Percentiles rank a stretch among this genome's conserved stretches.
These are phyloP conservation scores for Thalassia testudinum DNA, from an alignment of 116 monocot genomes.

Conservation along the genomic window DNA sequence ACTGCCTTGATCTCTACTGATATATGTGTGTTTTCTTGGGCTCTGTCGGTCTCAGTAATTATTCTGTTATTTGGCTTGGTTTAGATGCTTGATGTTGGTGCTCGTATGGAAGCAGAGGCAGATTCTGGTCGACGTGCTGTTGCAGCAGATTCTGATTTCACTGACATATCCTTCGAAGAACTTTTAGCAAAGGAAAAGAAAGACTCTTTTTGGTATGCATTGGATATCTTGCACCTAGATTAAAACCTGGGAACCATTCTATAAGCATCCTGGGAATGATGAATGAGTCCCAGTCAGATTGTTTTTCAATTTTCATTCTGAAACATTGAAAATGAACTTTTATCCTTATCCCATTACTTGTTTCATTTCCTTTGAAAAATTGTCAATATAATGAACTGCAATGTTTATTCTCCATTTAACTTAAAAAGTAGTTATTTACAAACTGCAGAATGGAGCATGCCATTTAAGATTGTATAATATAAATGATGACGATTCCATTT, in stretches of 20 bases:
- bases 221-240: neutral
- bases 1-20: neutral
- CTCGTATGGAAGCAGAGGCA: slow-evolving; percentile 25
- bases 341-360: too few species aligned
- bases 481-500: too few species aligned
- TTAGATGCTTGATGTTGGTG: slow-evolving; percentile 44
- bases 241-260: too few species aligned
- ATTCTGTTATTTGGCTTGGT: neutral
- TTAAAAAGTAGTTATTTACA: too few species aligned
- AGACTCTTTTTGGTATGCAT: slow-evolving; percentile 47
- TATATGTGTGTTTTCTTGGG: neutral
- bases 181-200: slow-evolving; percentile 67
- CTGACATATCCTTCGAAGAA: slow-evolving; percentile 69
- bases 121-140: neutral
- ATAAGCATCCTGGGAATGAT: too few species aligned
- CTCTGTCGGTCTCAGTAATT: neutral
- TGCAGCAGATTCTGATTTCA: slow-evolving; percentile 19
- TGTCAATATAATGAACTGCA: too few species aligned
- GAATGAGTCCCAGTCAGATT: neutral
- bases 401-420: too few species aligned
- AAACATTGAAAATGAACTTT: too few species aligned
- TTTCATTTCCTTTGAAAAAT: too few species aligned
- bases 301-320: neutral
- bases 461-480: too few species aligned
- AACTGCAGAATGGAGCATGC: too few species aligned